phyloP scores from a whole-genome alignment of 2,329 filamentous ascomycete genomes.

The Fusarium kyushuense region DNA sequence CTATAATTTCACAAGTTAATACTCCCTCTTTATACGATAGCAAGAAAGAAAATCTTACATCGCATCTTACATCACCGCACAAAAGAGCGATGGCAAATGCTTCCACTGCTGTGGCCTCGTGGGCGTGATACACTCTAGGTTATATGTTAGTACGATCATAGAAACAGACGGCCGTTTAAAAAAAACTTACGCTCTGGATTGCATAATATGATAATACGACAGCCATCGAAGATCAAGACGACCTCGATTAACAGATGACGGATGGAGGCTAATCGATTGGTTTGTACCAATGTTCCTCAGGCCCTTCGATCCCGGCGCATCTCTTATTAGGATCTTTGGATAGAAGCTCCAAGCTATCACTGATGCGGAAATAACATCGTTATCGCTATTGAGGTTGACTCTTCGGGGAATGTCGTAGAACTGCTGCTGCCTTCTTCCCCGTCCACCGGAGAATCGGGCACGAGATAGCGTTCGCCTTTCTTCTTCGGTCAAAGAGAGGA shows the following conservation, averaged over 20 bases:
- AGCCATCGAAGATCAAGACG: slow-evolving; percentile 79
- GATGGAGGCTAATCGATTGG: slow-evolving; percentile 87
- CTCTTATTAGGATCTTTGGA: slow-evolving; percentile 86
- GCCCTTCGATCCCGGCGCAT: slow-evolving; percentile 76
- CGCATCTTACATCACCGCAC: slow-evolving; percentile 89
- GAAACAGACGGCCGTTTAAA: background rate
- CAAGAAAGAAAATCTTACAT: slow-evolving; percentile 63
- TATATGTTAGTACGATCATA: slow-evolving; percentile 20
- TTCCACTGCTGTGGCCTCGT: slow-evolving; percentile 85
- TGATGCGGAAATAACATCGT: slow-evolving; percentile 81
- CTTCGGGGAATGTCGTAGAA: slow-evolving; percentile 87
- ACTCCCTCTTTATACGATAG: background rate
- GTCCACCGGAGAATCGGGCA: slow-evolving; percentile 67
- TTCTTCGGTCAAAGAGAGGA: slow-evolving; percentile 78
- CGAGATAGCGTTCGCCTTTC: slow-evolving; percentile 78
- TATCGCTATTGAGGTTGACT: slow-evolving; percentile 80
- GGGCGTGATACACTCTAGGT: slow-evolving; percentile 84
- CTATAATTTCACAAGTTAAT: slow-evolving; percentile 54
- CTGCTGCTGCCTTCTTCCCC: slow-evolving; percentile 71
- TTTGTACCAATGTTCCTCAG: slow-evolving; percentile 95
- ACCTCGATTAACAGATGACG: slow-evolving; percentile 88
- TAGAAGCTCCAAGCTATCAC: slow-evolving; percentile 97
- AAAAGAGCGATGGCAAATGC: slow-evolving; percentile 86
- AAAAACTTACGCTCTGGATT: slow-evolving; percentile 77
- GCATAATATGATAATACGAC: slow-evolving; percentile 98